Conservation (phyloP, 2,329 filamentous ascomycete species). For the Botrytis elliptica region DNA sequence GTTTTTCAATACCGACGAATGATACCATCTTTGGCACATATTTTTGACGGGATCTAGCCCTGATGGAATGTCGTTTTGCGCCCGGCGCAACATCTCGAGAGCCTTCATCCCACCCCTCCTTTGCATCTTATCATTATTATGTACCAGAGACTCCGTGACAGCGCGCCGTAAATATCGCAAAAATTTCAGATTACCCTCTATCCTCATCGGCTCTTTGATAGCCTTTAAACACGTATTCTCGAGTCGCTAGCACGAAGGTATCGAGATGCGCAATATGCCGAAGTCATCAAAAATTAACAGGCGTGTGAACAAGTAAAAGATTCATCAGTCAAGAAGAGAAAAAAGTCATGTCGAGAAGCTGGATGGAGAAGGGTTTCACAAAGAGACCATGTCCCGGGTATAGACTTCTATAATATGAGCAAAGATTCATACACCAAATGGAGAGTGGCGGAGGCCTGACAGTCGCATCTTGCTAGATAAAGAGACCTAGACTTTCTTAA, state of each 20-base stretch:
- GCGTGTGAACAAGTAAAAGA: neutral
- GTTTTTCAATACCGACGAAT: conserved; percentile 19
- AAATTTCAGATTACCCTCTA: neutral
- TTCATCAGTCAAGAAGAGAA: neutral
- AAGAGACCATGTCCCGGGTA: neutral
- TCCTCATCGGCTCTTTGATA: conserved; percentile 11
- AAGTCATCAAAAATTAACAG: neutral
- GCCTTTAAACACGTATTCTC: neutral
- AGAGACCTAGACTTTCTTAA: neutral
- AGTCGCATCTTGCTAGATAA: neutral
- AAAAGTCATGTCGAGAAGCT: neutral
- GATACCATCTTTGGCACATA: conserved; percentile 21
- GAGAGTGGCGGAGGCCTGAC: neutral
- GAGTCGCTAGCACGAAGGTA: neutral
- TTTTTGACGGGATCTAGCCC: conserved; percentile 17
- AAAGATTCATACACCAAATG: neutral
- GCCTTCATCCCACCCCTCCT: neutral
- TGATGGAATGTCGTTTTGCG: conserved; percentile 12
- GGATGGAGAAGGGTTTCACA: neutral
- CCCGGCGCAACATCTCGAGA: conserved; percentile 12
- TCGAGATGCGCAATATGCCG: neutral
- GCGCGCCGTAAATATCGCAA: neutral
- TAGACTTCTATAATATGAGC: neutral
- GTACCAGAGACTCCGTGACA: neutral
- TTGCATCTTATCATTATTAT: conserved; percentile 2